Conservation (phyloP, 2,329 filamentous ascomycete species). For the Tolypocladium guangdongense region DNA sequence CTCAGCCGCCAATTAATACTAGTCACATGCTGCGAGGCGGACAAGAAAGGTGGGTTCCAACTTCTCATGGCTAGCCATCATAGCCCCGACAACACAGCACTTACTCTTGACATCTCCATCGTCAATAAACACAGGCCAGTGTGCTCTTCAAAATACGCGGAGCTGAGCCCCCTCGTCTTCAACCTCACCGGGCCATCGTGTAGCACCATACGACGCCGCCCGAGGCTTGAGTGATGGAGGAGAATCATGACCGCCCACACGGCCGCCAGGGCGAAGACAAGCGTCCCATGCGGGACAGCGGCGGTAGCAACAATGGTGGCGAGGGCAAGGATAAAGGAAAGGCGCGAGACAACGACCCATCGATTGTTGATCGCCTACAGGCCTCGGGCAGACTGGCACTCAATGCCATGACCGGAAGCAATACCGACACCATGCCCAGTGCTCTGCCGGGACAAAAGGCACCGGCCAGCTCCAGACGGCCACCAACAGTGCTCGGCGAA, state of each 20-base stretch:
- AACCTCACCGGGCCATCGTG: no score
- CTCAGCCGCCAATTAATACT: neutral
- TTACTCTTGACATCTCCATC: neutral
- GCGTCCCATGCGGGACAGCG: neutral
- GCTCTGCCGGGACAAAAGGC: slow-evolving; percentile 11
- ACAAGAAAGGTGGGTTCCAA: neutral
- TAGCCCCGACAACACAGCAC: neutral
- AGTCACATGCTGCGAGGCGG: neutral
- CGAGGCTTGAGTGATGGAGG: neutral
- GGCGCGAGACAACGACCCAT: slow-evolving; percentile 1
- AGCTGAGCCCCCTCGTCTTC: no score
- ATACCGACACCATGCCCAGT: slow-evolving; percentile 4
- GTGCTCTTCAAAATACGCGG: neutral
- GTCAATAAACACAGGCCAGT: neutral
- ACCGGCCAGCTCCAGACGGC: neutral
- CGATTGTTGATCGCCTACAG: slow-evolving; percentile 13
- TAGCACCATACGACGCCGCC: neutral
- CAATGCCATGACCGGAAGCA: slow-evolving; percentile 10
- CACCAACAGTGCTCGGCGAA: neutral
- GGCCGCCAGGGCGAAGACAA: neutral
- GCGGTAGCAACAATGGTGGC: neutral
- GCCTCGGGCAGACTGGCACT: slow-evolving; percentile 16
- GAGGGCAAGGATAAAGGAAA: slow-evolving; percentile 7
- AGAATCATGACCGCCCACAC: neutral
- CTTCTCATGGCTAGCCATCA: no score